phyloP scores from a whole-genome alignment of 768 basidiomycete genomes.

The Udeniomyces megalosporus region DNA sequence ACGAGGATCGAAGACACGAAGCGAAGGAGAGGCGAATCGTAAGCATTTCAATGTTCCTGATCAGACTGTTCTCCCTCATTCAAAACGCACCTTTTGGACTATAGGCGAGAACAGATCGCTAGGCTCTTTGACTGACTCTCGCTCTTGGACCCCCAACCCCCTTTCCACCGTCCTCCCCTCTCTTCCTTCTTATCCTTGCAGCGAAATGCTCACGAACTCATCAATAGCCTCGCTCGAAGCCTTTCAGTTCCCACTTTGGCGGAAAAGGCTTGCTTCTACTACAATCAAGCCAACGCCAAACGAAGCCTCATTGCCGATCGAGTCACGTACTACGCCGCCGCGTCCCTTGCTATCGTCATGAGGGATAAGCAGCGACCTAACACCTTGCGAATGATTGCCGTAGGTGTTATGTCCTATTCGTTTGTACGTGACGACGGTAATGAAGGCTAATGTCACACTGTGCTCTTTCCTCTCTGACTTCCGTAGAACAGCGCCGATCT shows the following conservation, averaged over 20 bases:
- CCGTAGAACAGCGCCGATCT: slow-evolving; percentile 6
- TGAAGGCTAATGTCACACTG: no score
- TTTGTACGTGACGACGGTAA: no score
- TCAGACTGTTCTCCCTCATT: no score
- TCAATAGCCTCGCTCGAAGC: slow-evolving; percentile 5
- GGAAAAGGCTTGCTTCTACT: slow-evolving; percentile 1
- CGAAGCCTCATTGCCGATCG: background rate
- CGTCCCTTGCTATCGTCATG: slow-evolving; percentile 7
- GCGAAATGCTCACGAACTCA: background rate
- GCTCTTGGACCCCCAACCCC: no score
- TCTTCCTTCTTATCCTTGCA: background rate
- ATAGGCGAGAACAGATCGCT: no score
- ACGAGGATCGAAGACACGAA: background rate
- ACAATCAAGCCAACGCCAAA: background rate
- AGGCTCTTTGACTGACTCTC: background rate
- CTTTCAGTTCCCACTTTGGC: background rate
- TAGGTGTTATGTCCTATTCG: background rate
- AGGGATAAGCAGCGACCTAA: slow-evolving; percentile 4
- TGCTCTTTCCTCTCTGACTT: no score
- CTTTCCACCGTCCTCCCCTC: no score
- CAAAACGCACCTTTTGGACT: no score
- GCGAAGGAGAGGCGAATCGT: background rate
- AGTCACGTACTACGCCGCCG: background rate
- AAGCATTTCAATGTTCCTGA: background rate
- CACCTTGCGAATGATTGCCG: slow-evolving; percentile 6